A percentile compares a stretch with the other conserved stretches of the same genome.
phyloP scores from a whole-genome alignment of 768 basidiomycete genomes.

The Astraeus odoratus region DNA sequence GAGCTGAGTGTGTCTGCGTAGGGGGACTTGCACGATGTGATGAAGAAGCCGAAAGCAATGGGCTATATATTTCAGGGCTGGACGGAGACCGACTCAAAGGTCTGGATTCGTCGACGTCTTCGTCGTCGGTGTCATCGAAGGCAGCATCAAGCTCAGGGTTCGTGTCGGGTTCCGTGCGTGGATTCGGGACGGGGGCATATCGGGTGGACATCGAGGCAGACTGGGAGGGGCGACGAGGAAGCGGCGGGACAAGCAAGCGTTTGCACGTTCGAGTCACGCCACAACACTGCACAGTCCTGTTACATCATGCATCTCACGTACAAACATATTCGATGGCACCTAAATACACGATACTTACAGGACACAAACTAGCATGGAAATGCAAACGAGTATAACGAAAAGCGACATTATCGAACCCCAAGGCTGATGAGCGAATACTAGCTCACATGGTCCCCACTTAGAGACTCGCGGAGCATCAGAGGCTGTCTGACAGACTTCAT shows the following conservation, averaged over 20 bases:
- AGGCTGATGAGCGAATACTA: no score
- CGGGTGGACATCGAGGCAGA: constrained; percentile 39
- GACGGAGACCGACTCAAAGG: constrained; percentile 39
- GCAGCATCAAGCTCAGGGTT: constrained; percentile 78
- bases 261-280: no score
- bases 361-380: background rate
- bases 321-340: no score
- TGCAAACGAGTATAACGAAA: no score
- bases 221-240: background rate
- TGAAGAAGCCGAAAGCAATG: no score
- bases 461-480: no score
- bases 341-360: background rate
- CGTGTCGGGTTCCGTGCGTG: constrained; percentile 40
- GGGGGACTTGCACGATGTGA: constrained; percentile 11
- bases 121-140: constrained; percentile 74
- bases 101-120: constrained; percentile 43
- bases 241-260: background rate
- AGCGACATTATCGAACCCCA: no score
- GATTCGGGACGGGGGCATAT: constrained; percentile 65
- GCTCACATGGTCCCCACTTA: no score
- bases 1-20: constrained; percentile 22
- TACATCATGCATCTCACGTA: no score
- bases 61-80: constrained; percentile 10
- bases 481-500: no score
- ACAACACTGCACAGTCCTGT: no score